Evolutionary conservation across 1,284 basidiomycete species (phyloP), one percentile per base, ranked within the genome.

Genomic region (Papiliotrema nemorosa): DNA sequence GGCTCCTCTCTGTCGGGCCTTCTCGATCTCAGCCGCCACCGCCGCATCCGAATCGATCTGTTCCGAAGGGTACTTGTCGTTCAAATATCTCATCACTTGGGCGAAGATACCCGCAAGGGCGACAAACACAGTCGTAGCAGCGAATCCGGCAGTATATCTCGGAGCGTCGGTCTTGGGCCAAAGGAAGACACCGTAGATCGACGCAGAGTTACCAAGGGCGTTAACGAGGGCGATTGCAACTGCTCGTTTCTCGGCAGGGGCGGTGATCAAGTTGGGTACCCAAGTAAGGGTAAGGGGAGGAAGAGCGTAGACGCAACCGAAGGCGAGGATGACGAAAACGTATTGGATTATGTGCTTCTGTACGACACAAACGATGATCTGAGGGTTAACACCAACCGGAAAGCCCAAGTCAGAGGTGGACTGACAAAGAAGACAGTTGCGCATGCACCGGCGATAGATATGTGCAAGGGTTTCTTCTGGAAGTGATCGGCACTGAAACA

Each of bases 141-240:
- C 63, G 59, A 77, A 78, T 2, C 77, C 77, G 33, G 73, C 75
- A 35, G 74, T 70, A 57, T 76, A 78, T 31, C 75, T 60, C 1
- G 77, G 76, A 16, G 67, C 69, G 40, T 75, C 72, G 14, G 54
- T 67, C 6, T 60, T 48, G 12, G 77, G 77, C 77, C 77, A 78
- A 12, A 78, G 68, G 70, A 78, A 78, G 24, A 74, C 72, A 44
- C 77, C 77, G 55, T 78, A 78, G 61, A 78, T 77, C 6, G 72
- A 69, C 3, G 69, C 69, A 12, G 57, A 60, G 52, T 72, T 72
- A 18, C 69, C 69, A 27, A 72, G 56, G 9, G 67, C 66, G 50
- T 76, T 76, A 54, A 75, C 73, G 29, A 76, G 54, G 10, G 74
- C 75, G 44, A 72, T 71, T 14, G 68, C 66, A 44, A 76, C 72